Conservation (phyloP, 257 asterid genomes). For the Misopates orontium region DNA sequence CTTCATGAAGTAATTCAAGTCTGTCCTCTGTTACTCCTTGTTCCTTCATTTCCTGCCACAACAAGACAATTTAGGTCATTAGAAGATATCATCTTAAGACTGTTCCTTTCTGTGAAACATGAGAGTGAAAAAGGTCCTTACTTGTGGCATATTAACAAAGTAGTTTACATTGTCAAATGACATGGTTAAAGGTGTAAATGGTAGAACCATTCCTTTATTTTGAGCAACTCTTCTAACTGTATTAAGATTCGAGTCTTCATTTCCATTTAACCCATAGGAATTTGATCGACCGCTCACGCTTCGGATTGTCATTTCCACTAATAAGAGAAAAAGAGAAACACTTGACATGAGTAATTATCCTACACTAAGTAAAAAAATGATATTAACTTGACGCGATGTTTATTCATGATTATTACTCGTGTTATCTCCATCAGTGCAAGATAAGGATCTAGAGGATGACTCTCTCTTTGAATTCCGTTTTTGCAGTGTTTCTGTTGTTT, state of each 20-base stretch:
- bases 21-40: conserved; percentile 63
- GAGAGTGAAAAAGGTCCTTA: conserved; percentile 27
- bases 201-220: conserved; percentile 77
- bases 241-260: conserved; percentile 23
- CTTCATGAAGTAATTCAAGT: conserved; percentile 57
- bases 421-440: conserved; percentile 51
- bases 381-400: not conserved
- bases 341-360: conserved; percentile 10
- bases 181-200: conserved; percentile 70
- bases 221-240: too few species aligned
- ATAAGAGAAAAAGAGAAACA: conserved; percentile 1
- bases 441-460: conserved; percentile 37
- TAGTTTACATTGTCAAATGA: conserved; percentile 65
- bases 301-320: conserved; percentile 65
- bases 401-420: conserved; percentile 42
- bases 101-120: too few species aligned
- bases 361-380: not conserved
- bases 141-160: conserved; percentile 70
- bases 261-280: not conserved
- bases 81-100: not conserved
- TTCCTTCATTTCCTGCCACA: conserved; percentile 68
- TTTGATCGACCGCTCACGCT: conserved; percentile 52
- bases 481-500: conserved; percentile 43
- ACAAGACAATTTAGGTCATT: not conserved
- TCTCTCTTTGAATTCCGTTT: conserved; percentile 49